phyloP scores from a whole-genome alignment of 805 yeast genomes.

The Jamesozyma lodderae region DNA sequence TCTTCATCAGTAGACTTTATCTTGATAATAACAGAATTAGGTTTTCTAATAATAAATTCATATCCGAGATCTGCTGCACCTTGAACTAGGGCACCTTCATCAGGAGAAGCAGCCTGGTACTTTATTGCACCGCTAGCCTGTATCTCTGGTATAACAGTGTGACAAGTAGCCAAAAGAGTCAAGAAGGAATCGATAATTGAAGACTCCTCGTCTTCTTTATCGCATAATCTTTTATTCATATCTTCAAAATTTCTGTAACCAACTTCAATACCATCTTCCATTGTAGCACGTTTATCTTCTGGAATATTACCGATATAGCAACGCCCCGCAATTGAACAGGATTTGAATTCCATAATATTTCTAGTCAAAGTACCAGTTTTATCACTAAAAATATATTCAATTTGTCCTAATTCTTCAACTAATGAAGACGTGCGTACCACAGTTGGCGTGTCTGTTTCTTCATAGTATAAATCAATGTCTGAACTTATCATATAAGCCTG shows the following conservation, averaged over 20 bases:
- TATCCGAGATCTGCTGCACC: slow-evolving; percentile 91
- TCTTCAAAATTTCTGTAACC: slow-evolving; percentile 70
- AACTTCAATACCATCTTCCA: slow-evolving; percentile 69
- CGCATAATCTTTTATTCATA: slow-evolving; percentile 39
- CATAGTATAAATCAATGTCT: slow-evolving; percentile 88
- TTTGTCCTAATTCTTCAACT: slow-evolving; percentile 96
- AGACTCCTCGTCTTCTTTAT: slow-evolving; percentile 36
- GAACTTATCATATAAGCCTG: slow-evolving; percentile 92
- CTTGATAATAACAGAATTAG: slow-evolving; percentile 66
- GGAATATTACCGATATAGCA: slow-evolving; percentile 86
- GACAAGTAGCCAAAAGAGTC: slow-evolving; percentile 82
- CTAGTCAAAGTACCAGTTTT: slow-evolving; percentile 95
- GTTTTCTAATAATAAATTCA: slow-evolving; percentile 75
- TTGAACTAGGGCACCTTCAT: slow-evolving; percentile 96
- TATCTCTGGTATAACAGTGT: slow-evolving; percentile 92
- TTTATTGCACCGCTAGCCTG: slow-evolving; percentile 57
- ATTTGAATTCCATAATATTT: slow-evolving; percentile 92
- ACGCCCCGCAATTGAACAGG: slow-evolving; percentile 86
- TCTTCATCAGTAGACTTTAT: slow-evolving; percentile 41
- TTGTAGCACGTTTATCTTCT: slow-evolving; percentile 70
- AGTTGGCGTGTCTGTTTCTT: slow-evolving; percentile 83
- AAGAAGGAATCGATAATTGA: slow-evolving; percentile 62
- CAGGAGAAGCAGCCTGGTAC: slow-evolving; percentile 98
- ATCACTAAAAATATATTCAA: slow-evolving; percentile 91
- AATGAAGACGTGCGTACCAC: slow-evolving; percentile 90